Evolutionary conservation across 1,139 yeast species (phyloP), one percentile per base, ranked within the genome.

Genomic region (Candida sanyaensis): DNA sequence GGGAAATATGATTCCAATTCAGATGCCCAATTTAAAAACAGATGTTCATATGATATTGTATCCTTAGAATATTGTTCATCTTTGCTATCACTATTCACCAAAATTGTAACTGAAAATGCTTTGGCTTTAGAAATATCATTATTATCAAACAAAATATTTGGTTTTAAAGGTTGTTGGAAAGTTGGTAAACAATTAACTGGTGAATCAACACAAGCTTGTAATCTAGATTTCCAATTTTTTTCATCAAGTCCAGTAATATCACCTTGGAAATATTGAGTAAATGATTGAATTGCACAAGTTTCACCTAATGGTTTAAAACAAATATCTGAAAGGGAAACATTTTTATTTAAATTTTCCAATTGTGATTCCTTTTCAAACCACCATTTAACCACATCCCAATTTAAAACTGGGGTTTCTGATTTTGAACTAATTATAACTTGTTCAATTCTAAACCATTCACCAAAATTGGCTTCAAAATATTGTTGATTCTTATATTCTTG

Each of bases 151-250:
- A 93, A 63, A 28, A 89, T 56, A 44, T 85, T 81, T 37, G 84
- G 81, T 53, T 85, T 86, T 53, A 93, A 71, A 0, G 98, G 98
- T 63, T 91, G 97, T 60, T 90, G 96, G 66, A 92, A 93, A 0
- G 85, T 69, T 0, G 99, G 98, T 39, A 93, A 70, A 62, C 99
- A 93, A 53, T 83, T 86, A 1, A 93, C 97, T 0, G 98, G 98
- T 1, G 91, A 81, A 12, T 77, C 71, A 0, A 96, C 77, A 62
- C 99, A 93, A 3, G 67, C 62, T 46, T 69, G 61, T 11, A 92
- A 62, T 49, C 78, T 72, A 1, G 62, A 58, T 37, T 68, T 61
- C 96, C 96, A 92, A 7, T 66, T 64, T 0, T 57, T 47, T 45
- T 76, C 75, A 13, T 77, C 77, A 5, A 93, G 77, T 29, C 69